Conservation (phyloP, 768 basidiomycete species). For the Hydnomerulius pinastri region DNA sequence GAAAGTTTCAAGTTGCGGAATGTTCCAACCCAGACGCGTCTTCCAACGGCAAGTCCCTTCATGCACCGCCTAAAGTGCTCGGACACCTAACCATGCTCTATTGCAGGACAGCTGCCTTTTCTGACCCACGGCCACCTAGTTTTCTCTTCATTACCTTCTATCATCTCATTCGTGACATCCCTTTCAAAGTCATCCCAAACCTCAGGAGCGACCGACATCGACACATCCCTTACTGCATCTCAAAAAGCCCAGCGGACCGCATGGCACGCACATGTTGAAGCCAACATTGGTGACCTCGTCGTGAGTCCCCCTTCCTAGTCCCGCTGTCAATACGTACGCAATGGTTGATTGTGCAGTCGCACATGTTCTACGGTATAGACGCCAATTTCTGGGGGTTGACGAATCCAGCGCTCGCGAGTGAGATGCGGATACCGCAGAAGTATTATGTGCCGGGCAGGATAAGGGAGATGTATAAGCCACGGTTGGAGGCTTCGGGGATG, state of each 20-base stretch:
- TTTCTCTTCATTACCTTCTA: conserved; percentile 56
- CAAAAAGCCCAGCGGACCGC: conserved; percentile 60
- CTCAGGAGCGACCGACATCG: conserved; percentile 44
- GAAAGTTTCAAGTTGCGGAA: conserved; percentile 61
- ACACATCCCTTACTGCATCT: conserved; percentile 43
- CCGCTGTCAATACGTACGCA: conserved; percentile 1
- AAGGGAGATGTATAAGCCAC: conserved; percentile 53
- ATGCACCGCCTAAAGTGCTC: background rate
- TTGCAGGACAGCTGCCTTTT: conserved; percentile 70
- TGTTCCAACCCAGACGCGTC: conserved; percentile 72
- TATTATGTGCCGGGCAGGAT: conserved; percentile 74
- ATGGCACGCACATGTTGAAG: conserved; percentile 66
- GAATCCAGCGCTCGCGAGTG: conserved; percentile 51
- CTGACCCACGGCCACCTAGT: conserved; percentile 57
- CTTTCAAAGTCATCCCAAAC: conserved; percentile 37
- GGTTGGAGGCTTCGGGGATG: conserved; percentile 63
- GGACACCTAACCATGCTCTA: background rate
- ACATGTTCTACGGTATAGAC: conserved; percentile 60
- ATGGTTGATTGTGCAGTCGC: conserved; percentile 44
- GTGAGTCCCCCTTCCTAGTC: conserved; percentile 43
- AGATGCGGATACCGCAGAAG: conserved; percentile 67
- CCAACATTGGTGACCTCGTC: conserved; percentile 67
- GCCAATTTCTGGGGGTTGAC: conserved; percentile 65
- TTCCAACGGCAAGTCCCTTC: conserved; percentile 59
- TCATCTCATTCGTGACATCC: conserved; percentile 64